These are phyloP conservation scores for Apiospora rasikravindrae DNA, from an alignment of 2,329 filamentous ascomycete species.

Conservation along the genomic window DNA sequence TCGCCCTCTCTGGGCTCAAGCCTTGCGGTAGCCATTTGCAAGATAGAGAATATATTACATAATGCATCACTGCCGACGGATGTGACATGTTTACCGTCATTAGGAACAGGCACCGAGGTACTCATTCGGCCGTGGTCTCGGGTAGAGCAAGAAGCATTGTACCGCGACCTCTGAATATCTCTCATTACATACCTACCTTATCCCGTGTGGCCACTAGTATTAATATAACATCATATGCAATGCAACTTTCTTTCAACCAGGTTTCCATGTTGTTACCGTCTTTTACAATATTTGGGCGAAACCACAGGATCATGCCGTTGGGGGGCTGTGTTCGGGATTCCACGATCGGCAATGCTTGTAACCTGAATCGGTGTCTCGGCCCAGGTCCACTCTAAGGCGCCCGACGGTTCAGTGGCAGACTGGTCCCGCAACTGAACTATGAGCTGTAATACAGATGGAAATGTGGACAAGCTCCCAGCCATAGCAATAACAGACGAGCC, in stretches of 20 bases:
- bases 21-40: neutral
- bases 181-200: neutral
- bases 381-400: neutral
- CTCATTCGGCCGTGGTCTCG: neutral
- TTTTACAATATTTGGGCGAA: neutral
- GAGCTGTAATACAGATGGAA: slow-evolving; percentile 10
- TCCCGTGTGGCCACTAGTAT: neutral
- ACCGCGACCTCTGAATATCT: neutral
- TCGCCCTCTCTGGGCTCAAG: neutral
- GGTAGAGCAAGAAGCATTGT: neutral
- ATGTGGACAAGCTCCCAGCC: slow-evolving; percentile 5
- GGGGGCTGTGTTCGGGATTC: neutral
- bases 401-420: neutral
- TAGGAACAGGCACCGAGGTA: neutral
- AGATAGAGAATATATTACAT: neutral
- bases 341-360: slow-evolving; percentile 6
- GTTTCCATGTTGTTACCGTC: neutral
- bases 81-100: neutral
- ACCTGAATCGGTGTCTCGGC: neutral
- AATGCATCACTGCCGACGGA: neutral
- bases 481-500: neutral
- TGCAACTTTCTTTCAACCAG: neutral
- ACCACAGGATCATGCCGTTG: neutral
- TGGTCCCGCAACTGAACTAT: slow-evolving; percentile 1
- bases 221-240: neutral